phyloP scores from a whole-genome alignment of 345 rosid species.

The Cochlearia excelsa region DNA sequence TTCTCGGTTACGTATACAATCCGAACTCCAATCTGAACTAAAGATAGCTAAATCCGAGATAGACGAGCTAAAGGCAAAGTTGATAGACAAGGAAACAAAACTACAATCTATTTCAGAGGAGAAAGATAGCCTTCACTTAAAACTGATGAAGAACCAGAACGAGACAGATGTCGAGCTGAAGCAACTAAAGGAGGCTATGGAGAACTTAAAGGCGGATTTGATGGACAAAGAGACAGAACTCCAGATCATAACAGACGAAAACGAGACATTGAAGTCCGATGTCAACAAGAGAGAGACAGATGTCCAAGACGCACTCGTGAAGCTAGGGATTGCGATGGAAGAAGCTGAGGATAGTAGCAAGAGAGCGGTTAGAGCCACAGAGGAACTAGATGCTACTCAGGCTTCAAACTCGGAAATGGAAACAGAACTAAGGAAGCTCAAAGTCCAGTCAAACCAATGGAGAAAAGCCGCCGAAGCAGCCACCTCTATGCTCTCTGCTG shows the following conservation, averaged over 20 bases:
- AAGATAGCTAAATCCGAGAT: slow-evolving; percentile 52
- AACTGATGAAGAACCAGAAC: slow-evolving; percentile 46
- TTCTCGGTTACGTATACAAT: slow-evolving; percentile 46
- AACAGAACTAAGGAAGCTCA: slow-evolving; percentile 73
- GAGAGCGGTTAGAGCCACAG: slow-evolving; percentile 55
- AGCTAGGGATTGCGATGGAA: slow-evolving; percentile 72
- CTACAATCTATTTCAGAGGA: slow-evolving; percentile 73
- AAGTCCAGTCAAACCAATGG: slow-evolving; percentile 98
- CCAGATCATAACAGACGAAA: slow-evolving; percentile 61
- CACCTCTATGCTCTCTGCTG: slow-evolving; percentile 78
- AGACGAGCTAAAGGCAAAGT: slow-evolving; percentile 66
- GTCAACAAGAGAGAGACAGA: slow-evolving; percentile 48
- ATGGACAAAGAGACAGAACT: slow-evolving; percentile 78
- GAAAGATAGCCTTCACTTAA: slow-evolving; percentile 51
- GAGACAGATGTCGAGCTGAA: slow-evolving; percentile 41
- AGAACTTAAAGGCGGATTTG: slow-evolving; percentile 57
- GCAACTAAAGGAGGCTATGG: slow-evolving; percentile 45
- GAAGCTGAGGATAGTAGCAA: slow-evolving; percentile 77
- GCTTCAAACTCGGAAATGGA: slow-evolving; percentile 65
- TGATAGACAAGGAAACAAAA: slow-evolving; percentile 90
- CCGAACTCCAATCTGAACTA: slow-evolving; percentile 57
- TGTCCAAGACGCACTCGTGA: slow-evolving; percentile 58
- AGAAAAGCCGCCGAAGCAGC: slow-evolving; percentile 99
- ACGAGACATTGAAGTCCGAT: slow-evolving; percentile 58
- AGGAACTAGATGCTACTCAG: slow-evolving; percentile 86